Evolutionary conservation across 257 asterid genomes (phyloP).

Genomic region (Prunella vulgaris): DNA sequence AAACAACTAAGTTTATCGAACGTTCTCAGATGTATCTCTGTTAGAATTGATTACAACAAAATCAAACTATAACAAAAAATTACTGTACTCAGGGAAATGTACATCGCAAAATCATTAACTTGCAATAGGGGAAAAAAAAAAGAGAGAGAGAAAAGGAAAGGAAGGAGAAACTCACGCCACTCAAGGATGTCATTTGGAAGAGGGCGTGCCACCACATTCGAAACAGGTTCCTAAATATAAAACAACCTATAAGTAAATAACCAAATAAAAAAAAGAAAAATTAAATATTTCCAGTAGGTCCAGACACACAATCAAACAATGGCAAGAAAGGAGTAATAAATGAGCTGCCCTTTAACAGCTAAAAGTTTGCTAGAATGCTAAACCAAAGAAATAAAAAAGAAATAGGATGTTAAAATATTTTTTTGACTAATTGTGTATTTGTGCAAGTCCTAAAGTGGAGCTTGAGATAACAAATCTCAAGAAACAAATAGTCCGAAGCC

Average conservation of each 20-base stretch:
- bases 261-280: not conserved
- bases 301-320: slow-evolving; percentile 12
- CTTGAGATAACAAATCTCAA: not conserved
- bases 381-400: not conserved
- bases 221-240: slow-evolving; percentile 81
- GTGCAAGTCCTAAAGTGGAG: not conserved
- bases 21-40: slow-evolving; percentile 2
- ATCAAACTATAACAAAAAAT: not conserved
- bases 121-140: not conserved
- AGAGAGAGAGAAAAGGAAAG: not conserved
- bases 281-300: not conserved
- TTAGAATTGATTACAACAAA: slow-evolving; percentile 9
- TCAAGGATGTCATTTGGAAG: slow-evolving; percentile 90
- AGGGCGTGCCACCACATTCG: slow-evolving; percentile 96
- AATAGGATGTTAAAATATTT: not conserved
- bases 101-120: not conserved
- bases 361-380: not conserved
- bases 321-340: not conserved
- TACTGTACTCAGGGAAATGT: not conserved
- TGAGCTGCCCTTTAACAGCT: not conserved
- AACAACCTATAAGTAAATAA: slow-evolving; percentile 13
- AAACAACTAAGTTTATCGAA: not conserved
- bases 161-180: slow-evolving; percentile 77
- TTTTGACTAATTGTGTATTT: not conserved
- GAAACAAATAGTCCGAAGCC: not conserved